These are phyloP conservation scores for Salix caprea DNA, from an alignment of 345 rosid species.

Conservation along the genomic window DNA sequence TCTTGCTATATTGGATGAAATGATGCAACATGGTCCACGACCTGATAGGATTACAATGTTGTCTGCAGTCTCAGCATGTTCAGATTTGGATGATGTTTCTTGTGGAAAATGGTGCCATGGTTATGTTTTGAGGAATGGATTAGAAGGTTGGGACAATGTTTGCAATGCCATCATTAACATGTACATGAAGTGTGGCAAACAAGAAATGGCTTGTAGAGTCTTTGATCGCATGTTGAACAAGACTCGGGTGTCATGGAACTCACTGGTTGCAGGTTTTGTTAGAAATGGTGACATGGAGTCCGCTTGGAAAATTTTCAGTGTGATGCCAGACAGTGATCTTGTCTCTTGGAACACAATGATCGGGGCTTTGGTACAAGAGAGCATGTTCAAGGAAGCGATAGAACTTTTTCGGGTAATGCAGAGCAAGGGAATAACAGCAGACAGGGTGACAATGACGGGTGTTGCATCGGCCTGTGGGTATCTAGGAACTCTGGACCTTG, in stretches of 20 bases:
- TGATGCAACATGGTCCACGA: constrained; percentile 38
- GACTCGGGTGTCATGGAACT: constrained; percentile 63
- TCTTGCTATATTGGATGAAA: constrained; percentile 36
- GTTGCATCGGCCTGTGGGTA: constrained; percentile 63
- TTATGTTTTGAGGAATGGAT: constrained; percentile 50
- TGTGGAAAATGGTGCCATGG: constrained; percentile 53
- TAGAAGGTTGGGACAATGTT: constrained; percentile 47
- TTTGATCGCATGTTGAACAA: constrained; percentile 46
- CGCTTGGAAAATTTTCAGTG: constrained; percentile 44
- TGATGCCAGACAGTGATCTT: constrained; percentile 55
- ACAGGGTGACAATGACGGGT: constrained; percentile 49
- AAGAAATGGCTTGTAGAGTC: constrained; percentile 40
- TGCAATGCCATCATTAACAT: constrained; percentile 52
- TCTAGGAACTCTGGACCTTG: constrained; percentile 57
- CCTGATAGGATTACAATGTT: constrained; percentile 58
- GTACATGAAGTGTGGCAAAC: constrained; percentile 58
- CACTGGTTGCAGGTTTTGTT: constrained; percentile 45
- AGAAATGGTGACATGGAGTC: constrained; percentile 46
- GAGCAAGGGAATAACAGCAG: constrained; percentile 41
- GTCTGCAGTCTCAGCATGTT: constrained; percentile 51
- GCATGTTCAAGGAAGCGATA: constrained; percentile 57
- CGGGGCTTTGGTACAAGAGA: constrained; percentile 48
- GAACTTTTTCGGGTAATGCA: constrained; percentile 53
- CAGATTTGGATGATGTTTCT: constrained; percentile 33
- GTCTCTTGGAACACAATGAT: constrained; percentile 65